Base-by-base conservation (phyloP, 306 rosid genomes). In the Cyclanthera cordifolia region DNA sequence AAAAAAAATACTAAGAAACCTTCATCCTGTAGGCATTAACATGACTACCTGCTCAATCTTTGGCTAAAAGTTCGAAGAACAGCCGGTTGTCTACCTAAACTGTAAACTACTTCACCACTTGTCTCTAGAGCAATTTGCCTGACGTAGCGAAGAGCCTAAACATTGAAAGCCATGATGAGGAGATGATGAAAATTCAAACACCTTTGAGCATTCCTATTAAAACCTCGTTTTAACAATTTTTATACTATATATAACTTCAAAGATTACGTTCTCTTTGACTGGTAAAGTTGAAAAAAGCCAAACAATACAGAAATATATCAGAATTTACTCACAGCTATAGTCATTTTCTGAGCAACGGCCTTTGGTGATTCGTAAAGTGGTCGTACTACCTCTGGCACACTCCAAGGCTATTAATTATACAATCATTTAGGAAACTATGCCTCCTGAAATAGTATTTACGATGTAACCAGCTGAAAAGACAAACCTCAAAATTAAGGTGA, bases 31-130 rank as follows among this genome's bases (percentile, higher is more conserved):
- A 67, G 50, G 28, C 17, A 24, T 6, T 17, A 9, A 28, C 41
- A 15, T 43, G 46, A 20, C 70, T 52, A 93, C 98, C 98, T 81
- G 87, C 85, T 93, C 71, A 93, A 71, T 85, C 98, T 86, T 74
- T 93, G 98, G 76, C 98, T 89, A 81, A 93, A 93, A 28, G 96
- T 84, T 63, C 98, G 84, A 68, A 93, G 82, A 73, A 89, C 89
- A 39, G 98, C 94, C 6, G 98, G 98, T 87, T 93, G 98, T 77
- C 95, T 83, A 37, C 98, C 98, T 77, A 93, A 63, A 75, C 96
- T 86, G 55, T 93, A 93, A 17, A 84, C 93, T 48, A 93, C 91
- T 73, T 93, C 98, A 56, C 98, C 96, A 66, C 98, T 89, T 15
- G 91, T 80, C 74, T 93, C 98, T 53, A 89, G 96, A 53, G 98